Conservation (phyloP, 331 rosid species). For the Erythrophleum ivorense region DNA sequence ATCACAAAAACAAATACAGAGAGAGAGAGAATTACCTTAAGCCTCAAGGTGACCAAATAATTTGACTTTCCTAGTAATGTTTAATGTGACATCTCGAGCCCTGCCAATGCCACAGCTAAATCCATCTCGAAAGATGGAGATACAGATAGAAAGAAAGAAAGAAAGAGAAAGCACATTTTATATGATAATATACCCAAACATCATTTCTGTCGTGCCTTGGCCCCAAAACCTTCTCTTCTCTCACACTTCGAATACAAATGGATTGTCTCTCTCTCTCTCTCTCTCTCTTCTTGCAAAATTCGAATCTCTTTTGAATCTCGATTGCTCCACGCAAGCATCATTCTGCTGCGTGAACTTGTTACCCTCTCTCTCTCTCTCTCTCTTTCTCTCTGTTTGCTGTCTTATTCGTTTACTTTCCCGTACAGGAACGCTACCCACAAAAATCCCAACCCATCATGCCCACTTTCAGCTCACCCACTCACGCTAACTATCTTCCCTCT, state of each 20-base stretch:
- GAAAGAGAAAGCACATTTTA: slow-evolving; percentile 13
- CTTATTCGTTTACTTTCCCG: slow-evolving; percentile 53
- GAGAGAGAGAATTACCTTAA: slow-evolving; percentile 43
- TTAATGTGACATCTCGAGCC: slow-evolving; percentile 69
- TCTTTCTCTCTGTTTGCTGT: slow-evolving; percentile 20
- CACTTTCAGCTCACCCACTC: slow-evolving; percentile 25
- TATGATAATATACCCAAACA: slow-evolving; percentile 54
- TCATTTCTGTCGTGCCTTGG: slow-evolving; percentile 66
- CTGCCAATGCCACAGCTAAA: slow-evolving; percentile 60
- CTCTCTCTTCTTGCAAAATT: slow-evolving; percentile 37
- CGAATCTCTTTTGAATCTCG: slow-evolving; percentile 66
- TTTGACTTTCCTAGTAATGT: slow-evolving; percentile 39
- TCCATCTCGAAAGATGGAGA: slow-evolving; percentile 69
- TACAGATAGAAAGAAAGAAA: slow-evolving; percentile 33
- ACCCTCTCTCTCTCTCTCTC: not conserved
- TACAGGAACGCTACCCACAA: slow-evolving; percentile 38
- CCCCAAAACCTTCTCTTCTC: slow-evolving; percentile 28
- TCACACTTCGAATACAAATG: slow-evolving; percentile 25
- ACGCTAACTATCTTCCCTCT: slow-evolving; percentile 11
- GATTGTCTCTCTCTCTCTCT: slow-evolving; percentile 4
- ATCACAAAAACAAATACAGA: slow-evolving; percentile 44
- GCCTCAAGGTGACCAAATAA: slow-evolving; percentile 60
- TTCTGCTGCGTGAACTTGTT: slow-evolving; percentile 60
- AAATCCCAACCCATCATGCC: slow-evolving; percentile 46
- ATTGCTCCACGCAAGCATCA: slow-evolving; percentile 76